A percentile compares a stretch with the other conserved stretches of the same genome.
Evolutionary conservation across 495 filamentous ascomycete genomes (phyloP).

Genomic region (Polyplosphaeria fusca): DNA sequence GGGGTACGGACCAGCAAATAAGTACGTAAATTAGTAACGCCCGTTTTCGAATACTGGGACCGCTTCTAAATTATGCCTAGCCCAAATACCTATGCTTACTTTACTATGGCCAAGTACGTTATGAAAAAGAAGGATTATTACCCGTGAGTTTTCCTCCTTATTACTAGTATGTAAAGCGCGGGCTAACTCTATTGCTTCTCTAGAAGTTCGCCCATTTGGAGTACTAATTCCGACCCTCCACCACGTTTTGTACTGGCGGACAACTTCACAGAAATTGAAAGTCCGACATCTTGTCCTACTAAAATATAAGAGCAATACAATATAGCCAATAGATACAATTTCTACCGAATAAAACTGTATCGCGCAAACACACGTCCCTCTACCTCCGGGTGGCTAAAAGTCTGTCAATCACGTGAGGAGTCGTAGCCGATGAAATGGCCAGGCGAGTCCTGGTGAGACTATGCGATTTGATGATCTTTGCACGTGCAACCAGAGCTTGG

Average conservation of each 20-base stretch:
- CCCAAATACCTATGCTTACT: constrained; percentile 1
- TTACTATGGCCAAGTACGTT: background rate
- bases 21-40: background rate
- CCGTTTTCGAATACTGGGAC: background rate
- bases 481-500: no score
- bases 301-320: constrained; percentile 2
- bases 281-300: constrained; percentile 2
- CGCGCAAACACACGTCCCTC: no score
- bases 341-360: no score
- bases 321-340: no score
- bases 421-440: no score
- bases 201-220: constrained; percentile 4
- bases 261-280: background rate
- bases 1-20: background rate
- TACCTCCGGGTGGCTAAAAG: no score
- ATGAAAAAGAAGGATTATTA: background rate
- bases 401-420: no score
- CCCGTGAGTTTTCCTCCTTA: constrained; percentile 1
- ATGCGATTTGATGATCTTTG: no score
- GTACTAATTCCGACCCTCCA: background rate
- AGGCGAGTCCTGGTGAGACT: no score
- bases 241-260: background rate
- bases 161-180: background rate
- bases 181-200: constrained; percentile 2
- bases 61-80: constrained; percentile 1